Base-by-base conservation (phyloP, 495 filamentous ascomycete genomes). In the Podospora conica region DNA sequence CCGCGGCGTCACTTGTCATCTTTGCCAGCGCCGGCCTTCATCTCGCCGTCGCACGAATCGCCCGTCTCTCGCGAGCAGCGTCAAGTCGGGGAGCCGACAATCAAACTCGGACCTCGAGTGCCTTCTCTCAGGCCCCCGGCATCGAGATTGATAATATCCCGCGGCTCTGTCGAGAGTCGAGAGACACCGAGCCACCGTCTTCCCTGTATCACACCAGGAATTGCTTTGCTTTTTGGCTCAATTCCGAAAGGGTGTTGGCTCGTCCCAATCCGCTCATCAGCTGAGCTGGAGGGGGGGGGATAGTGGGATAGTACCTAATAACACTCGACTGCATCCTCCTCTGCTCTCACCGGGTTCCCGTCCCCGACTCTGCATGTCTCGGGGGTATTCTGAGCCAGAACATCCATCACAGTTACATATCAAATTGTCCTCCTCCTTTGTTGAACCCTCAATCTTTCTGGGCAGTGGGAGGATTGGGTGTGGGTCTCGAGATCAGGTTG, bases 151-250 rank as follows among this genome's bases (percentile, higher is more conserved):
- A 69, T 69, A 66, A 66, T 66, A 63, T 66, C 60, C 67, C 59
- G 63, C 60, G 63, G 57, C 27, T 63, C 56, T 28, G 53, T 58
- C 23, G 40, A 48, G 15, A 48, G 6, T 29, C 27, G 18, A n/a
- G 33, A 23, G 25, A 27, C 15, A 21, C 24, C 24, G 53, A 27
- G 23, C 54, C 40, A 48, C 40, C 4, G 15, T 48, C 40, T 48
- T 48, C 28, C 57, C 40, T 60, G 53, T 60, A 53, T 64, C 58
- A 67, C 58, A 48, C 65, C 55, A 65, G 12, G 28, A 57, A 48
- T 68, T 65, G 68, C 65, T 63, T 68, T 65, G 68, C 65, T 63
- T 70, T 70, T 68, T 70, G 68, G 65, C 68, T 70, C 66, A 70
- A 70, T 70, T 66, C 65, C 48, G 48, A 63, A 67, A 60, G 56